These are phyloP conservation scores for Podospora tetraspora DNA, from an alignment of 495 filamentous ascomycete species.

Conservation along the genomic window DNA sequence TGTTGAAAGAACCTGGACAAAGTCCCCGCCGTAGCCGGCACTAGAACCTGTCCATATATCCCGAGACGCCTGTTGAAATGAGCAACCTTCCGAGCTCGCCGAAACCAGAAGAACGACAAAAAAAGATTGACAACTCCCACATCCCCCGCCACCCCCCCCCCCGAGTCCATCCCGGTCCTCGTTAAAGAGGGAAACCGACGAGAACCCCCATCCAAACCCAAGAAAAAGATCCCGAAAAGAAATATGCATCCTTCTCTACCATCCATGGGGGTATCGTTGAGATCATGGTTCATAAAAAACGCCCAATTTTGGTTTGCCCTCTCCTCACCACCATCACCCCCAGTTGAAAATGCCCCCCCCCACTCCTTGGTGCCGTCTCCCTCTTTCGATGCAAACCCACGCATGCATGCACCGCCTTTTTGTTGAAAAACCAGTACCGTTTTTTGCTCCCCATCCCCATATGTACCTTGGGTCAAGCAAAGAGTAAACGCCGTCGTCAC, in stretches of 20 bases:
- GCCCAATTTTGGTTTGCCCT: slow-evolving; percentile 7
- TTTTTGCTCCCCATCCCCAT: slow-evolving; percentile 12
- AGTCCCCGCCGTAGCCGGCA: background rate
- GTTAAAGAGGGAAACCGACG: background rate
- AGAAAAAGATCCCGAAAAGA: background rate
- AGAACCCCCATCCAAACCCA: background rate
- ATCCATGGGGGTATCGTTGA: slow-evolving; percentile 34
- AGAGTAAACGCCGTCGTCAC: slow-evolving; percentile 10
- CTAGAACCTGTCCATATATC: background rate
- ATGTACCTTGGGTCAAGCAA: slow-evolving; percentile 4
- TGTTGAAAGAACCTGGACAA: background rate
- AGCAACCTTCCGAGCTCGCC: background rate
- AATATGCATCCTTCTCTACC: slow-evolving; percentile 2
- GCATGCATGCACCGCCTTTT: slow-evolving; percentile 19
- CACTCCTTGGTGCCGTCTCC: slow-evolving; percentile 4
- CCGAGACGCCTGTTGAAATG: slow-evolving; percentile 1
- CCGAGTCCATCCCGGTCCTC: background rate
- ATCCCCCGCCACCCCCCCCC: background rate
- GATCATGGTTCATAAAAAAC: slow-evolving; percentile 26
- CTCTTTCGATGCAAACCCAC: slow-evolving; percentile 1
- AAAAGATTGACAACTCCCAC: background rate
- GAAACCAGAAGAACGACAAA: background rate
- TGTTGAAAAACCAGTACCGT: slow-evolving; percentile 34
- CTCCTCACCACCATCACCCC: background rate
- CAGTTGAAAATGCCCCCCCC: slow-evolving; percentile 3